These are phyloP conservation scores for Candida maris DNA, from an alignment of 805 yeast species.

Conservation along the genomic window DNA sequence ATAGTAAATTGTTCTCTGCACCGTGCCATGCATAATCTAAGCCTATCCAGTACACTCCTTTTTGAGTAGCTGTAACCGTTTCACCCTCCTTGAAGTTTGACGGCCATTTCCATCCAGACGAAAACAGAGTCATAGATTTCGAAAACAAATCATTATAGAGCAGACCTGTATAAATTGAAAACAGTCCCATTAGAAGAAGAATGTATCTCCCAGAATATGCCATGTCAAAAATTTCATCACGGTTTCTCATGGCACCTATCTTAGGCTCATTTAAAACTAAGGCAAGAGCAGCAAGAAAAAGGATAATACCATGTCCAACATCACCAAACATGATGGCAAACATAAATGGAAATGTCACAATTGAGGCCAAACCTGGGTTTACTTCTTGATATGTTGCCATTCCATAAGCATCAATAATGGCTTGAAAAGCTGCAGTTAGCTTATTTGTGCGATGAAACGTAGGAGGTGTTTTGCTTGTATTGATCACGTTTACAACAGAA, in stretches of 20 bases:
- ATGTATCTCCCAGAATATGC: slow-evolving; percentile 70
- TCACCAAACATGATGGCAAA: slow-evolving; percentile 85
- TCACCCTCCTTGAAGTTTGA: slow-evolving; percentile 47
- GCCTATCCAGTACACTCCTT: slow-evolving; percentile 59
- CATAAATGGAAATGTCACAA: slow-evolving; percentile 77
- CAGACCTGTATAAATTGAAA: slow-evolving; percentile 72
- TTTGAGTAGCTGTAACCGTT: slow-evolving; percentile 42
- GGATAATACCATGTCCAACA: slow-evolving; percentile 70
- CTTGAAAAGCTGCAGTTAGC: slow-evolving; percentile 66
- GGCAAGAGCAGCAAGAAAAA: slow-evolving; percentile 51
- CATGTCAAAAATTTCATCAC: slow-evolving; percentile 77
- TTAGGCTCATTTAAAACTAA: slow-evolving; percentile 53
- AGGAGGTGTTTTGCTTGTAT: slow-evolving; percentile 67
- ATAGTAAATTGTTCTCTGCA: slow-evolving; percentile 65
- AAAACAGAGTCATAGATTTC: slow-evolving; percentile 62
- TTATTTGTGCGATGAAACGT: slow-evolving; percentile 69
- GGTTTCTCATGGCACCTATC: slow-evolving; percentile 48
- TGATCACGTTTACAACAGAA: slow-evolving; percentile 55
- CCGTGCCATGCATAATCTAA: slow-evolving; percentile 78
- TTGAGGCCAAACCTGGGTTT: slow-evolving; percentile 71
- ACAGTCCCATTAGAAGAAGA: slow-evolving; percentile 63
- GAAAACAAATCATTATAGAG: slow-evolving; percentile 72
- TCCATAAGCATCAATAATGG: slow-evolving; percentile 74
- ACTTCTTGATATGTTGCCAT: slow-evolving; percentile 72
- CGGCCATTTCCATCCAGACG: slow-evolving; percentile 71